Evolutionary conservation across 139 green algal genomes (phyloP).

Genomic region (Trebouxia sp.): DNA sequence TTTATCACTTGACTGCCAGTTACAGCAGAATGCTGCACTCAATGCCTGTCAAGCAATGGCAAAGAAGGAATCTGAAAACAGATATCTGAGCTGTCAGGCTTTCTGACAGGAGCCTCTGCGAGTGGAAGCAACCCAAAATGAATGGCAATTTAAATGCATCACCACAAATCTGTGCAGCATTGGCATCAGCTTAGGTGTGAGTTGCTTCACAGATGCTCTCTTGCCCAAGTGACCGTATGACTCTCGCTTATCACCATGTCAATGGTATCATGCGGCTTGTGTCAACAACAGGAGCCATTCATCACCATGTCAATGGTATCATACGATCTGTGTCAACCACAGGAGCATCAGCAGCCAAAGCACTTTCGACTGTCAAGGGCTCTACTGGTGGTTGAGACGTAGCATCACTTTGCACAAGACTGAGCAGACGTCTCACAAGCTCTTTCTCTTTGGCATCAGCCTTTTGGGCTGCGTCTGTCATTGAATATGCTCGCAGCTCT

Average conservation of each 20-base stretch:
- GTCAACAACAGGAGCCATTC: neutral
- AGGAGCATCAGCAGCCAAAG: neutral
- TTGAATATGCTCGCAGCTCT: conserved; percentile 58
- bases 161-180: no score
- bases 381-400: neutral
- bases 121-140: no score
- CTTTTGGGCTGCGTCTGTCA: neutral
- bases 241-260: conserved; percentile 20
- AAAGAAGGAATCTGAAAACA: no score
- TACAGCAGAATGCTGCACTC: no score
- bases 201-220: no score
- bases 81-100: no score
- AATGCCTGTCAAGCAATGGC: no score
- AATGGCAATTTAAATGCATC: no score
- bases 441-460: neutral
- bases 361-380: neutral
- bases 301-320: conserved; percentile 30
- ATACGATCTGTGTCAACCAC: conserved; percentile 11
- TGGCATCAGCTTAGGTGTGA: no score
- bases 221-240: neutral
- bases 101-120: no score
- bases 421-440: neutral
- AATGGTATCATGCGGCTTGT: conserved; percentile 2
- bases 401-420: neutral
- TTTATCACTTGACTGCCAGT: no score